These are phyloP conservation scores for Senna tora DNA, from an alignment of 306 rosid species.

Conservation along the genomic window DNA sequence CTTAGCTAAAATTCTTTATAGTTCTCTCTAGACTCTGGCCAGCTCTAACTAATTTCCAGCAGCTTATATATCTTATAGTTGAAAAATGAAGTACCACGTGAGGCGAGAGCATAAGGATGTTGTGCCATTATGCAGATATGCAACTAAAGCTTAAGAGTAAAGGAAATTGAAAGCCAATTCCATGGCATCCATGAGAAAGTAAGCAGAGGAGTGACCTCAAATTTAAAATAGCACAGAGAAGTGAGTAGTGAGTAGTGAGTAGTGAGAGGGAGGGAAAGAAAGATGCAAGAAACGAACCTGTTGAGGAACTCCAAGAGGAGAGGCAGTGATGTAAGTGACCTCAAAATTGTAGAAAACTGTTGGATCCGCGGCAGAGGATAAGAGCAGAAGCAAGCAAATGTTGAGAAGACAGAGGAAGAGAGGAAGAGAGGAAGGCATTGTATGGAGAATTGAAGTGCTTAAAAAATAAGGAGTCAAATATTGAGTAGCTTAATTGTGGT, in stretches of 20 bases:
- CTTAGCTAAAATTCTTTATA: background rate
- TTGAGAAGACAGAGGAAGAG: slow-evolving; percentile 47
- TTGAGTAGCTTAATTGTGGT: slow-evolving; percentile 12
- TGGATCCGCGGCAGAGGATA: slow-evolving; percentile 72
- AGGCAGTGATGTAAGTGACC: slow-evolving; percentile 80
- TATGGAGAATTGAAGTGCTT: slow-evolving; percentile 22
- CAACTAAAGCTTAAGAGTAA: slow-evolving; percentile 35
- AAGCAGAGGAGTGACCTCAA: background rate
- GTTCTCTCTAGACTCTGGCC: background rate
- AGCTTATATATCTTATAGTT: slow-evolving; percentile 30
- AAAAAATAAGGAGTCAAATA: slow-evolving; percentile 26
- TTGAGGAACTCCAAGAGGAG: slow-evolving; percentile 95
- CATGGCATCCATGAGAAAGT: background rate
- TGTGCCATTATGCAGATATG: slow-evolving; percentile 45
- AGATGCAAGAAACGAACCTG: slow-evolving; percentile 52
- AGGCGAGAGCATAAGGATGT: background rate
- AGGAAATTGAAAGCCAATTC: slow-evolving; percentile 24
- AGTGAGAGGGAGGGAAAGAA: slow-evolving; percentile 9
- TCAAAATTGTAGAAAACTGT: slow-evolving; percentile 53
- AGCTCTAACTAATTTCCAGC: slow-evolving; percentile 18
- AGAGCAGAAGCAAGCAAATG: slow-evolving; percentile 50
- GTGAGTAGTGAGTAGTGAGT: background rate
- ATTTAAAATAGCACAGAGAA: background rate
- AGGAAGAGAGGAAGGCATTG: slow-evolving; percentile 56
- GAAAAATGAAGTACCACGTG: slow-evolving; percentile 12